Base-by-base conservation (phyloP, 306 rosid genomes). In the Cicer pinnatifidum region DNA sequence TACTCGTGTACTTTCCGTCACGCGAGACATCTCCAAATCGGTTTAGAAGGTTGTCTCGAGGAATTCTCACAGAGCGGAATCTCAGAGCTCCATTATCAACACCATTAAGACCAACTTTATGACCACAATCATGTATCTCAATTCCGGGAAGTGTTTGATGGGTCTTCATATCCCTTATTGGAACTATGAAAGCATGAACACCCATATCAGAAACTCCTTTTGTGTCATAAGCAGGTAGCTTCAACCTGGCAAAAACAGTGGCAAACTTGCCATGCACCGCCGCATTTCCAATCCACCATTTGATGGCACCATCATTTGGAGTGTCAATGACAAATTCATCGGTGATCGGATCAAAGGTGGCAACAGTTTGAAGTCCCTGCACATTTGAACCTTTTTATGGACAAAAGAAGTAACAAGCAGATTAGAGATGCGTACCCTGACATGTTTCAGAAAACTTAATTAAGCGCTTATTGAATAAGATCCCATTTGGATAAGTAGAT, bases 201-300 rank as follows among this genome's bases (percentile, higher is more conserved):
- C 99, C 99, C 99, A 94, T 89, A 82, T 94, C 99, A 75, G 95
- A 75, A 56, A 73, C 64, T 80, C 88, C 93, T 73, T 85, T 91
- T 20, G 78, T 12, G 59, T 86, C 90, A 78, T 87, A 85, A 58
- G 86, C 79, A 12, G 95, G 99, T 79, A 94, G 76, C 75, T 86
- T 52, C 77, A 94, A 78, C 85, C 88, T 87, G 9, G 99, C 97
- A 61, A 94, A 94, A 75, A 94, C 97, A 44, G 92, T 74, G 60
- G 99, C 96, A 81, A 94, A 88, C 82, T 94, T 94, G 54, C 99
- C 99, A 56, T 94, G 99, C 80, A 91, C 96, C 3, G 99, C 99
- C 54, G 99, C 99, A 81, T 94, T 94, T 15, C 99, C 99, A 73
- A 94, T 94, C 99, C 99, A 94, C 99, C 99, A 94, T 85, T 91